Evolutionary conservation across 179 eudicot species (phyloP).

Genomic region (Heliamphora pulchella): DNA sequence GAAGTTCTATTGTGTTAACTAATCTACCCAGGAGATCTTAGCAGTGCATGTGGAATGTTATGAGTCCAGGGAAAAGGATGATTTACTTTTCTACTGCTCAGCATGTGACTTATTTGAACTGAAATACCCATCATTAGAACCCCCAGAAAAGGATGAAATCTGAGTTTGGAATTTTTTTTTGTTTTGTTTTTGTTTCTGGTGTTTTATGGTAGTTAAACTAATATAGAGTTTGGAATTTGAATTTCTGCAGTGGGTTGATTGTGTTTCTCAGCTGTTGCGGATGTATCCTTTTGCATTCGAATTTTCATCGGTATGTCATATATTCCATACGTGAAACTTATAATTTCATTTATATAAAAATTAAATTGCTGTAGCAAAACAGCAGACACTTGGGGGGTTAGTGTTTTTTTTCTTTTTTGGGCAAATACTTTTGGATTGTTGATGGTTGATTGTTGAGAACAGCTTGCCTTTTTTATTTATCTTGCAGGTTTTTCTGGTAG

Average conservation of each 20-base stretch:
- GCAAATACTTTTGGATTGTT: background rate
- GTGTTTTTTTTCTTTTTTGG: no score
- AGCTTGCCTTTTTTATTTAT: background rate
- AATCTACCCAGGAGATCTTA: background rate
- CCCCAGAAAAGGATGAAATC: background rate
- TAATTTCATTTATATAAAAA: background rate
- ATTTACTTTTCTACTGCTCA: background rate
- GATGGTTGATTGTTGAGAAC: background rate
- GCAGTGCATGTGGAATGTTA: background rate
- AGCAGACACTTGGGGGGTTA: background rate
- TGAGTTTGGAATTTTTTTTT: background rate
- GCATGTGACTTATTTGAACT: background rate
- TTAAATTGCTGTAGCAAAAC: constrained; percentile 3
- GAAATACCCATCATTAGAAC: background rate
- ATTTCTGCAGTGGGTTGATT: constrained; percentile 88
- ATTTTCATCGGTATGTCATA: constrained; percentile 71
- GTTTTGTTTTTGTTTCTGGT: background rate
- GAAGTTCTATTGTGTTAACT: background rate
- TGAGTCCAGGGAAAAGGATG: background rate
- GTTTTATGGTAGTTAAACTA: constrained; percentile 8
- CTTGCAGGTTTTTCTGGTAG: constrained; percentile 75
- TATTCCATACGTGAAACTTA: background rate
- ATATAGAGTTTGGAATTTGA: constrained; percentile 5
- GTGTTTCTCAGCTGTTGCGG: constrained; percentile 87
- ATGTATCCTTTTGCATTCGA: constrained; percentile 97